phyloP scores from a whole-genome alignment of 108 stramenopile species.

The Skeletonema tropicum region DNA sequence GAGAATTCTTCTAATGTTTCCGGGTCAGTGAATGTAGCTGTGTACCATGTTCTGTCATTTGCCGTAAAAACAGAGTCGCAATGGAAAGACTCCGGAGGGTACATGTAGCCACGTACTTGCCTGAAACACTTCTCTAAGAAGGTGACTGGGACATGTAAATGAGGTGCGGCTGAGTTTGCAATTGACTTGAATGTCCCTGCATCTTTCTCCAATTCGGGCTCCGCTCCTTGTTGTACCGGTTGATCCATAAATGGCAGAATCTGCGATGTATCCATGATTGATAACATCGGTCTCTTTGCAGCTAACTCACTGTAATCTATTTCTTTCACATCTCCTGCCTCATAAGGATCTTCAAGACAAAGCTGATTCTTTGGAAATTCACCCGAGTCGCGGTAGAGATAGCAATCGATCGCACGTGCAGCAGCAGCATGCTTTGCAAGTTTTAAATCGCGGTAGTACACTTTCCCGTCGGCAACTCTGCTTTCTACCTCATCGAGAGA shows the following conservation, averaged over 20 bases:
- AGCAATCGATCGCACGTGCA: constrained; percentile 49
- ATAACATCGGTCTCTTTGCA: background rate
- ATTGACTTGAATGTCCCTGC: background rate
- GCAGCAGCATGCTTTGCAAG: constrained; percentile 41
- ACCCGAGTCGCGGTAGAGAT: constrained; percentile 17
- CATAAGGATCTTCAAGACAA: constrained; percentile 33
- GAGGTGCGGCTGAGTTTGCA: background rate
- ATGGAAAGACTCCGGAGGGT: background rate
- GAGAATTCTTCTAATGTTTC: constrained; percentile 32
- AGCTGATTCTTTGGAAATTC: background rate
- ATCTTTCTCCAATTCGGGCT: background rate
- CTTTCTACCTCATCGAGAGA: constrained; percentile 14
- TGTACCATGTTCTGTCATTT: constrained; percentile 10
- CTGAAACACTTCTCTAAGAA: background rate
- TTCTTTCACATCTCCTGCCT: background rate
- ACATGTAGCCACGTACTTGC: background rate
- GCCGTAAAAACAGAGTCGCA: background rate
- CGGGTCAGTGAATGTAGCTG: constrained; percentile 34
- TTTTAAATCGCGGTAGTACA: constrained; percentile 6
- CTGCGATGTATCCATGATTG: background rate
- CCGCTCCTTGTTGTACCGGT: background rate
- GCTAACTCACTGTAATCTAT: constrained; percentile 22
- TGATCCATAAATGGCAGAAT: too few relatives aligned
- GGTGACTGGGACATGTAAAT: constrained; percentile 2
- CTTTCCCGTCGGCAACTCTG: constrained; percentile 16